Base-by-base conservation (phyloP, 2,329 filamentous ascomycete species). In the Endothia cerciana region DNA sequence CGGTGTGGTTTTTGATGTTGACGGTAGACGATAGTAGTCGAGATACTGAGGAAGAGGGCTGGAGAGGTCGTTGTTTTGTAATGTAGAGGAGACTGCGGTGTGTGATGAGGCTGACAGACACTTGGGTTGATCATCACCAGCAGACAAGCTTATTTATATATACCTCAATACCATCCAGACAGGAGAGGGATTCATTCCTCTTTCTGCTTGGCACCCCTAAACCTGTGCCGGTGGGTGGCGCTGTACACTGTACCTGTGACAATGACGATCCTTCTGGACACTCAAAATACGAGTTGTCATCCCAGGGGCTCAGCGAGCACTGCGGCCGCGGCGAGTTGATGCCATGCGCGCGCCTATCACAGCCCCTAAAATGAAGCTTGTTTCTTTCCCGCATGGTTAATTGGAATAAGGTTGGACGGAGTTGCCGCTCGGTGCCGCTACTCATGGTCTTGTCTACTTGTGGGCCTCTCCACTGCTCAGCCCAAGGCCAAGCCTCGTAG, bases 341-440 rank as follows among this genome's bases (percentile, higher is more conserved):
- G 13, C n/a, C 45, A 22, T 25, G 25, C 1, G 22, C 25, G 47
- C 13, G 28, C 47, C 47, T 51, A 30, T 51, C 47, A 51, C 11
- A 17, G 13, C 55, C 19, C 30, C 36, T 13, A 19, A 60, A 38
- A 25, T 58, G 55, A 51, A 49, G 60, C 45, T 62, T 56, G 40
- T 45, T 22, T 45, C 40, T 17, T n/a, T 47, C 57, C 57, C 57
- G 40, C 30, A 45, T 45, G 61, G 30, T 57, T 63, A 63, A 40
- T 43, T 33, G 38, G 25, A 8, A 15, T 63, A 63, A 63, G 51
- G 49, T 63, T 63, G 22, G 36, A 58, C 36, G 43, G 49, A 51
- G 30, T 38, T 62, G n/a, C 28, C 36, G 36, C 22, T 41, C 40
- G 30, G 25, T 62, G n/a, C 28, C 36, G 36, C 22, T 41, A 33